A percentile compares a stretch with the other conserved stretches of the same genome.
These are phyloP conservation scores for Verticillium nubilum DNA, from an alignment of 2,329 filamentous ascomycete species.

Conservation along the genomic window DNA sequence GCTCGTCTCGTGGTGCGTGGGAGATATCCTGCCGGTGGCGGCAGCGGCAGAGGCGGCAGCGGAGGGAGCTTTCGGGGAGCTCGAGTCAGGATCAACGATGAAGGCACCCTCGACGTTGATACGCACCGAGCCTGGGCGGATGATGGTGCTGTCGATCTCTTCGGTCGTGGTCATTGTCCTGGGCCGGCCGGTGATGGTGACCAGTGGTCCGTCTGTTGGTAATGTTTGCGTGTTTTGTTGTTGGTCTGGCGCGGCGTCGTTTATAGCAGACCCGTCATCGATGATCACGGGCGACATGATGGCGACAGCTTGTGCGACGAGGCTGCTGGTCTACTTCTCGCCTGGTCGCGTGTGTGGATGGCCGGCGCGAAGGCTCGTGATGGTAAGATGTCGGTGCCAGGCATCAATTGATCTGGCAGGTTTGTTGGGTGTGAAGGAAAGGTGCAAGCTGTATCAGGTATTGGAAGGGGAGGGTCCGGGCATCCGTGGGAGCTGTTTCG, in stretches of 20 bases:
- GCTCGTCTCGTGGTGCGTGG: constrained; percentile 64
- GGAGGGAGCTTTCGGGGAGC: constrained; percentile 38
- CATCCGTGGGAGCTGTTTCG: background rate
- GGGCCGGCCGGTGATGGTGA: background rate
- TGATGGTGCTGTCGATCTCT: constrained; percentile 57
- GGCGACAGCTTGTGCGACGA: background rate
- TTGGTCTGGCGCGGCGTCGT: background rate
- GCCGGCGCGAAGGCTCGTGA: background rate
- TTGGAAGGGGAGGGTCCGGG: background rate
- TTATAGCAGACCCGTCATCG: background rate
- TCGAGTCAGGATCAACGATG: constrained; percentile 79
- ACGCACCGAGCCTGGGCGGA: constrained; percentile 66
- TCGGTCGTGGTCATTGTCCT: constrained; percentile 22
- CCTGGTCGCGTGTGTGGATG: background rate
- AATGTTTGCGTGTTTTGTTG: background rate
- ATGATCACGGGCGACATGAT: background rate
- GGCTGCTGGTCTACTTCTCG: background rate
- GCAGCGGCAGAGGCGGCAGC: constrained; percentile 14
- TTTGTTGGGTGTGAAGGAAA: no score
- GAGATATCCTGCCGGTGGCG: constrained; percentile 38
- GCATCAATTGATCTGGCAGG: background rate
- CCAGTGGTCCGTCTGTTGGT: background rate
- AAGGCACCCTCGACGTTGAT: constrained; percentile 97
- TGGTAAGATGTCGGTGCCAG: background rate
- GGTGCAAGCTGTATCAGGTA: background rate